These are phyloP conservation scores for Trichoderma oligosporum DNA, from an alignment of 2,329 filamentous ascomycete species.

Conservation along the genomic window DNA sequence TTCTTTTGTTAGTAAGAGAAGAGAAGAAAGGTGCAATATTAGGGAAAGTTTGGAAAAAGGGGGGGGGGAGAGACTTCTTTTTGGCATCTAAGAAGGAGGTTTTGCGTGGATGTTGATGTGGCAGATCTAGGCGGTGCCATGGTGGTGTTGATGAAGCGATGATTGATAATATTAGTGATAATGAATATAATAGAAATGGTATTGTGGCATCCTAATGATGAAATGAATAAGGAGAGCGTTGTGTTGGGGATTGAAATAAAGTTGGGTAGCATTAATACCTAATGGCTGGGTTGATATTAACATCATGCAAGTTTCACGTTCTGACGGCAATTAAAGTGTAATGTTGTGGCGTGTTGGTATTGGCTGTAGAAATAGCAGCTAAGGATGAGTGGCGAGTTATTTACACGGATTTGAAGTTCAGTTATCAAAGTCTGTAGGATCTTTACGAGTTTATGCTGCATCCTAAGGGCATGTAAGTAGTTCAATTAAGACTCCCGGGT, in stretches of 20 bases:
- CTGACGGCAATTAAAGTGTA: background rate
- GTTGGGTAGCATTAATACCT: slow-evolving; percentile 9
- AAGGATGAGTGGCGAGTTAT: background rate
- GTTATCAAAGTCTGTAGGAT: too few relatives aligned
- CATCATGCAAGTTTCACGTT: background rate
- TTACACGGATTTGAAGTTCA: too few relatives aligned
- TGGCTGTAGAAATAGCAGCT: background rate
- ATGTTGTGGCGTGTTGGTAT: background rate
- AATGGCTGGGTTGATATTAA: background rate
- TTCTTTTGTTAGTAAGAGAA: background rate
- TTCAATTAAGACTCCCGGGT: too few relatives aligned
- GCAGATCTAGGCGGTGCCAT: background rate
- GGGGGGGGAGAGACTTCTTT: background rate
- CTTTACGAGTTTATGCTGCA: too few relatives aligned
- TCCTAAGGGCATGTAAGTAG: too few relatives aligned
- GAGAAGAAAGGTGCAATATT: too few relatives aligned
- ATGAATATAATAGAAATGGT: background rate
- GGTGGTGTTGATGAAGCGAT: background rate
- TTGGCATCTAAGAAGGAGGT: slow-evolving; percentile 14
- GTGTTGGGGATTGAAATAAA: background rate
- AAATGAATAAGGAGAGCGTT: background rate
- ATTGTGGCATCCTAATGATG: too few relatives aligned
- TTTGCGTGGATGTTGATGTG: slow-evolving; percentile 10
- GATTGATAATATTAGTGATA: background rate
- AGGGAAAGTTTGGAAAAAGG: background rate